Base-by-base conservation (phyloP, 768 basidiomycete species). In the Xerocomellus amylosporus region DNA sequence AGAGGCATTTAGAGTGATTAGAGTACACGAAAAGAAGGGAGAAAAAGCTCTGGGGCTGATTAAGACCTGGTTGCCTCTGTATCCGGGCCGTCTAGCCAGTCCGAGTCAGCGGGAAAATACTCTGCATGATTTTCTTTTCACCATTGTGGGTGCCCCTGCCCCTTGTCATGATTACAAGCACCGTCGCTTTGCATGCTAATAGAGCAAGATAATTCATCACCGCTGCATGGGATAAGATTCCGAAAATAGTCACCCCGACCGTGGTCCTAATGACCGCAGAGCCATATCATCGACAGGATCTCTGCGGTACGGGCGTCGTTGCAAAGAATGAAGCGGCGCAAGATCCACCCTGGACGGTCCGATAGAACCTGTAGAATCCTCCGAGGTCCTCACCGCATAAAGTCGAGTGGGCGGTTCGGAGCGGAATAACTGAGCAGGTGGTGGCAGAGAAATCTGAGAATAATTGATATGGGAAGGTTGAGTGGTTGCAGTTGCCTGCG, bases 271-370 rank as follows among this genome's bases (percentile, higher is more conserved):
- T 49, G 79, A 66, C 37, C 86, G 75, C 61, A 89, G 65, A 37
- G 80, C 77, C 55, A 76, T 77, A 59, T 88, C 87, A 66, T 89
- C 87, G 28, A 75, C 61, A 24, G 82, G 83, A 51, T 84, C 77
- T 53, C 87, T 78, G 46, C 78, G 75, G 51, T 85, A 87, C 8
- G 81, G 78, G 58, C 82, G 81, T 40, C 83, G 77, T 42, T 74
- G 76, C 51, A 87, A 72, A 19, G 79, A 71, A 49, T 79, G 73
- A 46, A 89, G 74, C 14, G 87, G 85, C 8, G 81, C 83, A 15
- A 88, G 76, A 54, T 77, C 77, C 34, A 75, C 69, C 33, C 71
- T 67, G 15, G 64, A 57, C 4, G 69, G 55, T 51, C 69, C 69
- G 14, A 63, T 59, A 8, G 59, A 40, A 28, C 47, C 24, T 22